Base-by-base conservation (phyloP, 2,329 filamentous ascomycete genomes). In the Ophiocordyceps camponoti-leonardi region DNA sequence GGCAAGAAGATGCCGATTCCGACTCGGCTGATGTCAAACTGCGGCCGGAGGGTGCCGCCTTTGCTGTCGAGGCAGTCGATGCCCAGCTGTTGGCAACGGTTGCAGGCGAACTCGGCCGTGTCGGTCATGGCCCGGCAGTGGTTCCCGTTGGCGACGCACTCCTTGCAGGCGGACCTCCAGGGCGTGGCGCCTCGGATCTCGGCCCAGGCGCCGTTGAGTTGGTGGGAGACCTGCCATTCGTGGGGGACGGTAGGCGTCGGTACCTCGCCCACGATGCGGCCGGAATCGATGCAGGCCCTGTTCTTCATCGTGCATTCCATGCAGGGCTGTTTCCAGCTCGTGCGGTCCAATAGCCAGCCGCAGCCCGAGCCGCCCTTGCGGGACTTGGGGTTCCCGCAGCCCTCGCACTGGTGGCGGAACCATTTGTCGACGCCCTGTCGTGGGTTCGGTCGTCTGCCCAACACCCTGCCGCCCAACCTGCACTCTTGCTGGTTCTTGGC, bases 1-100 rank as follows among this genome's bases (percentile, higher is more conserved):
- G 56, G 48, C 45, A 53, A 45, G 19, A 50, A 52, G 22, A 49
- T 47, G 6, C 61, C 60, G 42, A 61, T 57, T 41, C 61, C 61
- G 11, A 63, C 56, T 4, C 51, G 49, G 47, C 55, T 54, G 43
- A 63, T 45, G 46, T 58, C 52, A 30, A 33, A 33, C 31, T 33
- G 31, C 11, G 53, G 53, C 18, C 61, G 46, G n/a, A 56, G 53
- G 2, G 33, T 26, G 8, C 45, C 40, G 4, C 28, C 43, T 22
- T 41, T 20, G 30, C 19, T 20, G 31, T 49, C 47, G 13, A 52
- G 6, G 35, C 61, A 63, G 44, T 57, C 54, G 41, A 62, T 51
- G 13, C 60, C 60, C 28, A 57, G 46, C 45, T 58, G 52, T 11
- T 53, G 51, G 46, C 60, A 63, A 26, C 52, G 50, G 39, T 50